A percentile compares a stretch with the other conserved stretches of the same genome.
Conservation (phyloP, 352 stramenopile genomes). For the Globisporangium cederbergense region DNA sequence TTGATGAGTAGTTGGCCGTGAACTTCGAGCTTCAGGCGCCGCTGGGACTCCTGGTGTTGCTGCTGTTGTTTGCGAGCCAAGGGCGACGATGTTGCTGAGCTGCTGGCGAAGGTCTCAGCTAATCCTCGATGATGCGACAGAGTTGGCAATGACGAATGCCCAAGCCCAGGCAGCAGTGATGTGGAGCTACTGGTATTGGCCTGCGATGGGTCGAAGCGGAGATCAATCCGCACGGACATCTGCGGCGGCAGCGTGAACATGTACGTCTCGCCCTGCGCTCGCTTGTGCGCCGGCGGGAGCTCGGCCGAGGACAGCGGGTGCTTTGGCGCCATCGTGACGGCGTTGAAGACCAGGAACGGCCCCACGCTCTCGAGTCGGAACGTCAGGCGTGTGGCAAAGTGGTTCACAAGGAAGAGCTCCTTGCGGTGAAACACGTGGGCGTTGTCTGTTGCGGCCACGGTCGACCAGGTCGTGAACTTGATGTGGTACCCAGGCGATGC, state of each 20-base stretch:
- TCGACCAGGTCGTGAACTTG: slow-evolving; percentile 79
- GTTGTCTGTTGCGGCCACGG: slow-evolving; percentile 22
- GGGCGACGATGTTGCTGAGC: neutral
- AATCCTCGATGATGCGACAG: neutral
- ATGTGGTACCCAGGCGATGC: slow-evolving; percentile 32
- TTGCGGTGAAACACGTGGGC: slow-evolving; percentile 47
- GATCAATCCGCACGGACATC: slow-evolving; percentile 65
- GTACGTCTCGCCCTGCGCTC: slow-evolving; percentile 58
- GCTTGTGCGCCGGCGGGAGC: slow-evolving; percentile 49
- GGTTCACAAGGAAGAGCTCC: slow-evolving; percentile 60
- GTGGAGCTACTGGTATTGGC: neutral
- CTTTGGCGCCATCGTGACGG: slow-evolving; percentile 57
- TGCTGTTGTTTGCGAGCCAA: slow-evolving; percentile 2
- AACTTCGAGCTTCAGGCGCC: slow-evolving; percentile 25
- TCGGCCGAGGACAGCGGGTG: slow-evolving; percentile 57
- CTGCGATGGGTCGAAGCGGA: slow-evolving; percentile 46
- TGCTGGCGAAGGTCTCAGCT: neutral
- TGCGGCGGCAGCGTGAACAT: slow-evolving; percentile 67
- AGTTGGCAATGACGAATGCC: neutral
- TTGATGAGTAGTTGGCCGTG: slow-evolving; percentile 58
- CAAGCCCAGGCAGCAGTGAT: neutral
- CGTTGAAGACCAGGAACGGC: slow-evolving; percentile 55
- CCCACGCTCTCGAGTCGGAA: slow-evolving; percentile 69
- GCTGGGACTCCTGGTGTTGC: neutral
- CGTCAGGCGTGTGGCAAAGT: slow-evolving; percentile 47